phyloP scores from a whole-genome alignment of 306 rosid species.

The Lagenaria siceraria region DNA sequence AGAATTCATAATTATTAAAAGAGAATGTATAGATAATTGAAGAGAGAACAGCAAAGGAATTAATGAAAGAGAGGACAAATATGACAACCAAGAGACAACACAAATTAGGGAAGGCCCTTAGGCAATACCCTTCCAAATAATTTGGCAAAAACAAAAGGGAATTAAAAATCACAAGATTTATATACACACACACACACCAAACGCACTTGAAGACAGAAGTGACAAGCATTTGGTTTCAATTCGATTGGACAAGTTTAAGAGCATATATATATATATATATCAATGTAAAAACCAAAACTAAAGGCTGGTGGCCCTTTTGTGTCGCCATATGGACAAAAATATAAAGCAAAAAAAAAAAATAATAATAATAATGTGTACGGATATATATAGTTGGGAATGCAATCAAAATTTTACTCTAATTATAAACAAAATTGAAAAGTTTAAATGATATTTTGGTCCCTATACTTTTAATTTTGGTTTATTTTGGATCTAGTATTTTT shows the following conservation, averaged over 20 bases:
- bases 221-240: background rate
- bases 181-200: background rate
- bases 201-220: background rate
- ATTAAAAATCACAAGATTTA: background rate
- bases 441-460: too few relatives aligned
- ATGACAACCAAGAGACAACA: background rate
- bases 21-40: background rate
- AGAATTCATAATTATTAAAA: too few relatives aligned
- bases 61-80: conserved; percentile 2
- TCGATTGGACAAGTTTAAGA: background rate
- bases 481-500: too few relatives aligned
- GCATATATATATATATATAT: background rate
- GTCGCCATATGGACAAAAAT: background rate
- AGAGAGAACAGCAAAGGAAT: background rate
- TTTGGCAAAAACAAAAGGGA: background rate
- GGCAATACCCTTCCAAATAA: background rate
- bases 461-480: too few relatives aligned
- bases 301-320: background rate
- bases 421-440: too few relatives aligned
- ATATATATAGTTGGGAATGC: too few relatives aligned
- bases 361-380: too few relatives aligned
- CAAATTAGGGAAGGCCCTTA: conserved; percentile 1
- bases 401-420: too few relatives aligned
- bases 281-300: background rate
- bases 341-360: background rate